Evolutionary conservation across 2,329 filamentous ascomycete species (phyloP).

Genomic region (Gyromitra esculenta): DNA sequence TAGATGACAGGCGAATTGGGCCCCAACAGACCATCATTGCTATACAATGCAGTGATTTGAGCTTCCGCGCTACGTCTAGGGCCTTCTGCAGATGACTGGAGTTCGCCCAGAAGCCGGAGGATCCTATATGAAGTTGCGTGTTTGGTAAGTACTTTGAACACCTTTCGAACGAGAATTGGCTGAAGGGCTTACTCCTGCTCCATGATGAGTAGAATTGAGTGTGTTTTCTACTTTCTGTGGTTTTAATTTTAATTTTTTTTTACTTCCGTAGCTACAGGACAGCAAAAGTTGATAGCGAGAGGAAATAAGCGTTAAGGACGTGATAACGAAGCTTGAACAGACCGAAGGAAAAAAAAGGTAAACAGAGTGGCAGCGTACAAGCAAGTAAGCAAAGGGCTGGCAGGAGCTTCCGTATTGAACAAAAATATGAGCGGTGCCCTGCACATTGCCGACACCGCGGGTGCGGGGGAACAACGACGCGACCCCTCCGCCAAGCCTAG

Average conservation of each 20-base stretch:
- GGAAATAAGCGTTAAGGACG: slow-evolving; percentile 16
- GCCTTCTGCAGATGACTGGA: slow-evolving; percentile 78
- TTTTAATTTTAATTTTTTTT: slow-evolving; percentile 1
- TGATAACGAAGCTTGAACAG: slow-evolving; percentile 26
- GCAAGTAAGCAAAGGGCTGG: slow-evolving; percentile 34
- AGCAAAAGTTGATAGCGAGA: slow-evolving; percentile 30
- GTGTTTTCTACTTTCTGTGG: slow-evolving; percentile 20
- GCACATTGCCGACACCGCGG: slow-evolving; percentile 24
- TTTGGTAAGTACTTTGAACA: slow-evolving; percentile 10
- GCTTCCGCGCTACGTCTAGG: slow-evolving; percentile 87
- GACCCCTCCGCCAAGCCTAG: slow-evolving; percentile 48
- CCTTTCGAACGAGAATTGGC: not conserved
- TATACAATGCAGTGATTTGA: slow-evolving; percentile 77
- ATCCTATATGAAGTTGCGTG: slow-evolving; percentile 63
- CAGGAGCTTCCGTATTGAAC: slow-evolving; percentile 43
- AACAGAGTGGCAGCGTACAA: slow-evolving; percentile 11
- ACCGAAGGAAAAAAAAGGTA: slow-evolving; percentile 24
- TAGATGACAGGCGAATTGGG: not conserved
- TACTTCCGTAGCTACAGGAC: slow-evolving; percentile 2
- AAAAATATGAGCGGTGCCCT: slow-evolving; percentile 33
- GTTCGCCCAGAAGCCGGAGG: slow-evolving; percentile 85
- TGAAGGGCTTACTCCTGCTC: slow-evolving; percentile 66
- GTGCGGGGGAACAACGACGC: slow-evolving; percentile 36
- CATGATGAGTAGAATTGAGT: slow-evolving; percentile 62
- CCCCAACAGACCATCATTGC: slow-evolving; percentile 63